Base-by-base conservation (phyloP, 2,329 filamentous ascomycete genomes). In the Tetracladium maxilliforme region DNA sequence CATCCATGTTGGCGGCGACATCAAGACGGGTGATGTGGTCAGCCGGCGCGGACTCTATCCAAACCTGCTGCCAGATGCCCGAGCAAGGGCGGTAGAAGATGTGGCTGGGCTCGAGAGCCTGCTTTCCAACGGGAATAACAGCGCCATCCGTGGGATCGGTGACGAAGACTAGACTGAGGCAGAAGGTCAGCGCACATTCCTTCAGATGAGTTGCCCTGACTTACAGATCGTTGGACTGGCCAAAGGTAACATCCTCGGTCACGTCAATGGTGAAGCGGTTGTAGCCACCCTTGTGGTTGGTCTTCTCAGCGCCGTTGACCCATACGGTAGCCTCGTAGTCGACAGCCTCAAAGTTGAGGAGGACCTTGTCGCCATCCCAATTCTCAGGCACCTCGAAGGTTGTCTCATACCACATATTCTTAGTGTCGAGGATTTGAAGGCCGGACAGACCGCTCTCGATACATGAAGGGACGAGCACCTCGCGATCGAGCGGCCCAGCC, bases 11-110 rank as follows among this genome's bases (percentile, higher is more conserved):
- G 1, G 70, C 74, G 14, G 56, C 45, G 10, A 80, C 39, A 32
- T 78, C 65, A 3, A 80, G 47, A 20, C 62, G 54, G 0, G 61
- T 63, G 27, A 80, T 63, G 35, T 71, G 52, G 24, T 64, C 58
- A 0, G 48, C 33, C 0, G 74, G 67, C 0, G 63, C 70, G n/a
- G 64, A 56, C 41, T 77, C 69, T 3, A 82, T 49, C 75, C 75
- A 82, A 0, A 81, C 75, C 11, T 61, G 62, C 41, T 80, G 75
- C 76, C 76, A 82, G 33, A 82, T 80, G 5, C 76, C 76, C 17
- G 70, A 74, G 41, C 74, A 81, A 1, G 76, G 69, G 1, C 69
- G 70, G 42, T 81, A 81, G 44, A 76, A 81, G 31, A 81, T 81
- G 36, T 71, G 65, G 8, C 55, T 60, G 0, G 64, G 67, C 0